These are phyloP conservation scores for Mollisiaceae sp. DNA, from an alignment of 2,329 filamentous ascomycete genomes.

Conservation along the genomic window DNA sequence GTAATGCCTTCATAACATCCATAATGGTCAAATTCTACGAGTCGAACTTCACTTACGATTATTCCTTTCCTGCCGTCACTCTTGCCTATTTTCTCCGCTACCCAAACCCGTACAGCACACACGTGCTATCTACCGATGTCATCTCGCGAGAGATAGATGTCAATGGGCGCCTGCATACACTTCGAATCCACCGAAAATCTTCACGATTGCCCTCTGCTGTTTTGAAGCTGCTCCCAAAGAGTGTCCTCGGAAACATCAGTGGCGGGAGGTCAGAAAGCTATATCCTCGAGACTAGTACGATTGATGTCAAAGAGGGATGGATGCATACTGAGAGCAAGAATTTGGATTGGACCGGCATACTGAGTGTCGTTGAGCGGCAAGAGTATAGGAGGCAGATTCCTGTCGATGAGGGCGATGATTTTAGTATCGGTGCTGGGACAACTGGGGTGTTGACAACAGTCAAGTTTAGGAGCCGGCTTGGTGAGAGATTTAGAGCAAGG, in stretches of 20 bases:
- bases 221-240: slow-evolving; percentile 75
- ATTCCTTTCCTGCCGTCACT: slow-evolving; percentile 83
- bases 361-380: slow-evolving; percentile 80
- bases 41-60: slow-evolving; percentile 75
- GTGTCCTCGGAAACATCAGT: slow-evolving; percentile 56
- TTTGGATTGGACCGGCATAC: slow-evolving; percentile 79
- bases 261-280: slow-evolving; percentile 72
- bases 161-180: slow-evolving; percentile 78
- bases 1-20: slow-evolving; percentile 30
- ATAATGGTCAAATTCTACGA: slow-evolving; percentile 46
- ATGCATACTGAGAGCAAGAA: slow-evolving; percentile 84
- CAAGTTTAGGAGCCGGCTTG: slow-evolving; percentile 73
- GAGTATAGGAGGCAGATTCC: slow-evolving; percentile 56
- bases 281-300: slow-evolving; percentile 79
- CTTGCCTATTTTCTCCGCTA: slow-evolving; percentile 91
- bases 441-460: slow-evolving; percentile 78
- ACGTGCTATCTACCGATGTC: slow-evolving; percentile 84
- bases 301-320: slow-evolving; percentile 80
- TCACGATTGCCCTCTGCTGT: slow-evolving; percentile 77
- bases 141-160: slow-evolving; percentile 75
- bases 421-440: slow-evolving; percentile 39
- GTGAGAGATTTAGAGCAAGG: slow-evolving; percentile 59
- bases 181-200: slow-evolving; percentile 81
- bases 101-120: slow-evolving; percentile 82
- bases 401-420: slow-evolving; percentile 37